Evolutionary conservation across 2,329 filamentous ascomycete species (phyloP), one percentile per base, ranked within the genome.

Genomic region (Chrysoporthe deuterocubensis): DNA sequence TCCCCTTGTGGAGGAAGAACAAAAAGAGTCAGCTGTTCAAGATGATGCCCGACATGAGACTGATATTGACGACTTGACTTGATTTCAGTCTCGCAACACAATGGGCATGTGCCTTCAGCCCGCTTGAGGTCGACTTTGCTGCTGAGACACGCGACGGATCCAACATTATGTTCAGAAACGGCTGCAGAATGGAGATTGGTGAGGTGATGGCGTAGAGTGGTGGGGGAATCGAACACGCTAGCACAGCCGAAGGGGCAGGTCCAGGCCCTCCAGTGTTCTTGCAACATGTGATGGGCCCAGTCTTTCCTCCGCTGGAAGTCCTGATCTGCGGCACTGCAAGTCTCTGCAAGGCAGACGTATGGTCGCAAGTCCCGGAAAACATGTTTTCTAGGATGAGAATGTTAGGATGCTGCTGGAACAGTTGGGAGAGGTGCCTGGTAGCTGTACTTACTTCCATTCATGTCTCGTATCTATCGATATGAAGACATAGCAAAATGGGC

Each of bases 261-360:
- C 62, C 62, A 64, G 2, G 8, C 16, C 26, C 37, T 57, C 62
- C 62, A 64, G n/a, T 64, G 62, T 34, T 64, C 62, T n/a, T 57
- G 37, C 7, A n/a, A 57, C 50, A 64, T 64, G 32, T 64, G 62
- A n/a, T 16, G 34, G 18, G 40, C 11, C 62, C 62, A 64, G 50
- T 57, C 62, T 7, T 64, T 54, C 21, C 62, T 57, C 14, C 50
- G 40, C 50, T 57, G 37, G 32, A 56, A 64, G 16, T 46, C 62
- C 2, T 43, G 50, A 9, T 64, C 50, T 6, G 21, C 48, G 11
- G n/a, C 34, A 26, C 21, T 44, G 21, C 62, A 64, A 9, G 37
- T 5, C 2, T 13, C 37, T 5, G n/a, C 32, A 5, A 64, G 48
- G 8, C 62, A 64, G 0, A 34, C 26, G 14, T 64, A 64, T 5